Evolutionary conservation across 495 filamentous ascomycete genomes (phyloP).

Genomic region (Hyaloscypha bicolor): DNA sequence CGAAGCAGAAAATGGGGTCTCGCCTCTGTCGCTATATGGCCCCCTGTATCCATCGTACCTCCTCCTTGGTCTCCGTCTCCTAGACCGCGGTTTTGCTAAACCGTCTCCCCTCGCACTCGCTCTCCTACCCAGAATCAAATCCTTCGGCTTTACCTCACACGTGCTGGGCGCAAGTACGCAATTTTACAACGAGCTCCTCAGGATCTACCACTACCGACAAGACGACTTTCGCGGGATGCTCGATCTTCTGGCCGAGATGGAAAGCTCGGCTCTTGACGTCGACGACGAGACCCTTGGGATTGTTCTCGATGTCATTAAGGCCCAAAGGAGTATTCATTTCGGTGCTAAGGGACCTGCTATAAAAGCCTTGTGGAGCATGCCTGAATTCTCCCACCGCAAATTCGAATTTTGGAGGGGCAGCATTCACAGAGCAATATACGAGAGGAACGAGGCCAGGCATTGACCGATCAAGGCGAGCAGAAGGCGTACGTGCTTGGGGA

Average conservation of each 20-base stretch:
- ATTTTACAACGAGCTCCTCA: slow-evolving; percentile 75
- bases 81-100: slow-evolving; percentile 60
- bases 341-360: slow-evolving; percentile 24
- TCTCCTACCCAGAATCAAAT: slow-evolving; percentile 70
- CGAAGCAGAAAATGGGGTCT: slow-evolving; percentile 11
- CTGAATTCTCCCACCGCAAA: slow-evolving; percentile 26
- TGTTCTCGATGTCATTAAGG: slow-evolving; percentile 39
- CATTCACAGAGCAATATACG: slow-evolving; percentile 5
- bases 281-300: slow-evolving; percentile 58
- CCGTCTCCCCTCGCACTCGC: slow-evolving; percentile 61
- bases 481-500: neutral
- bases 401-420: slow-evolving; percentile 23
- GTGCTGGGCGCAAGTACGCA: slow-evolving; percentile 71
- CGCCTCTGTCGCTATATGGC: slow-evolving; percentile 50
- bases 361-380: slow-evolving; percentile 26
- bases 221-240: slow-evolving; percentile 62
- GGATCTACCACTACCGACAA: slow-evolving; percentile 63
- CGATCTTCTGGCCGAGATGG: slow-evolving; percentile 76
- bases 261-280: slow-evolving; percentile 63
- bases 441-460: slow-evolving; percentile 6
- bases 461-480: neutral
- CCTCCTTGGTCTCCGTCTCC: slow-evolving; percentile 60
- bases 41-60: slow-evolving; percentile 69
- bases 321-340: slow-evolving; percentile 2
- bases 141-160: slow-evolving; percentile 68